Evolutionary conservation across 345 rosid species (phyloP).

Genomic region (Aquilaria sinensis): DNA sequence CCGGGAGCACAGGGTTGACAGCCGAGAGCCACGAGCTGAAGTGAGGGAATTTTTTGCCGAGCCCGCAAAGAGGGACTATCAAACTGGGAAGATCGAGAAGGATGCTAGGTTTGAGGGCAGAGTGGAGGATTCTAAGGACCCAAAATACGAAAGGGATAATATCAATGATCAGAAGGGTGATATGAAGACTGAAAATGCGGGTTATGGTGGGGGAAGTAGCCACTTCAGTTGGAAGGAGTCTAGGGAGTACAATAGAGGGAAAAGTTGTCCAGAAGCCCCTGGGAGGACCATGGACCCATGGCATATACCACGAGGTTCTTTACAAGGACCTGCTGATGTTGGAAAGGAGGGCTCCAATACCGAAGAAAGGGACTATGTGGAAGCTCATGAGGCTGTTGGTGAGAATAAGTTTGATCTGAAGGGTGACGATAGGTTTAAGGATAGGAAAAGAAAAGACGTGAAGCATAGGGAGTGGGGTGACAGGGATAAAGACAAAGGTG

Average conservation of each 20-base stretch:
- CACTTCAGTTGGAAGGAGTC: slow-evolving; percentile 80
- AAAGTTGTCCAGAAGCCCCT: slow-evolving; percentile 58
- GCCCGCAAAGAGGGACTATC: slow-evolving; percentile 63
- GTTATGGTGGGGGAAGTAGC: slow-evolving; percentile 33
- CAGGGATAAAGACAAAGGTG: slow-evolving; percentile 84
- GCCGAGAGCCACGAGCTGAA: slow-evolving; percentile 55
- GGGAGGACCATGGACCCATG: slow-evolving; percentile 53
- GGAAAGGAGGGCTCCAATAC: slow-evolving; percentile 50
- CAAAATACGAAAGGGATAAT: slow-evolving; percentile 53
- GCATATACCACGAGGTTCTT: slow-evolving; percentile 49
- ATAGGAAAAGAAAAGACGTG: slow-evolving; percentile 77
- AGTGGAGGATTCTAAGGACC: slow-evolving; percentile 63
- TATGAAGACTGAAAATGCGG: slow-evolving; percentile 56
- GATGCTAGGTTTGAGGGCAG: slow-evolving; percentile 60
- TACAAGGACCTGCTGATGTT: slow-evolving; percentile 47
- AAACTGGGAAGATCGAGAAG: slow-evolving; percentile 54
- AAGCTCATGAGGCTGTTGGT: slow-evolving; percentile 75
- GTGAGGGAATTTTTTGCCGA: slow-evolving; percentile 52
- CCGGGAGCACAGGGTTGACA: slow-evolving; percentile 49
- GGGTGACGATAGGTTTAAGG: slow-evolving; percentile 85
- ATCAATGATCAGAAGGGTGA: slow-evolving; percentile 53
- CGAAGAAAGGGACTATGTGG: slow-evolving; percentile 49
- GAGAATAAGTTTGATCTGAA: slow-evolving; percentile 79
- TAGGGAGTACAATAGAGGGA: slow-evolving; percentile 79
- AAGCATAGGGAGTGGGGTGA: slow-evolving; percentile 90